Base-by-base conservation (phyloP, 441 rosid genomes). In the Pelargonium citronellum region DNA sequence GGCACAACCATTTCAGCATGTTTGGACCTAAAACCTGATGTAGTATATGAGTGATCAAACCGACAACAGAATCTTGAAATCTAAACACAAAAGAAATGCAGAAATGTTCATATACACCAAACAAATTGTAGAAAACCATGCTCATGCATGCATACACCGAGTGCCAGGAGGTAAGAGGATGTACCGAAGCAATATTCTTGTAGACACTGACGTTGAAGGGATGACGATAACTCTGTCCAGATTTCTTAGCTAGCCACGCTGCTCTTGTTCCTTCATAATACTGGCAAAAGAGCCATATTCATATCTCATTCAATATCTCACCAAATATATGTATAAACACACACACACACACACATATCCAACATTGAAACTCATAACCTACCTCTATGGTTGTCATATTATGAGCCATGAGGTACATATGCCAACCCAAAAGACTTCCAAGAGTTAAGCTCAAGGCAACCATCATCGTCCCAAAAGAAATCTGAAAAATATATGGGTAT, bases 231-330 rank as follows among this genome's bases (percentile, higher is more conserved):
- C 78, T 83, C 76, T 85, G 93, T 77, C 96, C 98, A 19, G 95
- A 89, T 81, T 90, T 90, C 79, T 75, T 85, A 13, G 96, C 98
- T 83, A 92, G 77, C 98, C 96, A 92, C 15, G 79, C 80, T 24
- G 84, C 86, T 41, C 90, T 82, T 70, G 73, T 81, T 73, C 88
- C 90, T 79, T 90, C 93, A 69, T 89, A 81, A 80, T 87, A 85
- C 95, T 92, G 77, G 11, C 16, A 64, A 79, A 75, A 72, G 27
- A 30, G 20, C 57, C 30, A 57, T 49, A 5, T 65, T 43, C 68
- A 65, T 9, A 65, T n/a, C 41, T 63, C 61, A 24, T 55, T 69
- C 49, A 64, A 62, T 55, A 63, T 24, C 68, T 67, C 37, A 5
- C 6, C n/a, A n/a, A n/a, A n/a, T n/a, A n/a, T n/a, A n/a, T n/a